Percentiles rank a stretch among this genome's conserved stretches.
Evolutionary conservation across 192 early-diverging fungal species (phyloP).

Genomic region (Geranomyces michiganensis): DNA sequence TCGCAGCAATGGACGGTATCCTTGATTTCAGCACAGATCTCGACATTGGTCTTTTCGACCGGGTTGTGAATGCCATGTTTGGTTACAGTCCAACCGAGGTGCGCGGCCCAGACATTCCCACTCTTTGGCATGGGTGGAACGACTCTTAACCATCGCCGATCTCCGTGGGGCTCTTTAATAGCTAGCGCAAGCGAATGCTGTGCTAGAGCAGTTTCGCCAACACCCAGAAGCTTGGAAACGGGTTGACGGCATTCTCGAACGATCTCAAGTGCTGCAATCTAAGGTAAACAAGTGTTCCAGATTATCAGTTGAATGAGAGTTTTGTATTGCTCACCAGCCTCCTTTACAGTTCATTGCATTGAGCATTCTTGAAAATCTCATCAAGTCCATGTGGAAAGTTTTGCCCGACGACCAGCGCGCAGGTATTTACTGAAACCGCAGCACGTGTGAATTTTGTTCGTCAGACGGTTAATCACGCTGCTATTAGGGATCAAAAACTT

Average conservation of each 20-base stretch:
- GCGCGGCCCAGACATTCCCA: slow-evolving; percentile 4
- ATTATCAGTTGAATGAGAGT: too few relatives aligned
- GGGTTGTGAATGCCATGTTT: slow-evolving; percentile 84
- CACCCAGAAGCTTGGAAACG: slow-evolving; percentile 95
- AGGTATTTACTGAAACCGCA: slow-evolving; percentile 53
- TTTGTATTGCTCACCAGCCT: neutral
- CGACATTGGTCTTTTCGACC: slow-evolving; percentile 85
- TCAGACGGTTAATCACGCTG: neutral
- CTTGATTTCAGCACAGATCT: slow-evolving; percentile 90
- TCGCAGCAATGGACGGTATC: slow-evolving; percentile 58
- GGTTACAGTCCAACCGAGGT: slow-evolving; percentile 73
- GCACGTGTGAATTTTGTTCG: neutral
- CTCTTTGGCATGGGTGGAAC: neutral
- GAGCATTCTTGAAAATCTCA: slow-evolving; percentile 89
- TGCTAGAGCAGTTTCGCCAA: slow-evolving; percentile 92
- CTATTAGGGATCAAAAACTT: slow-evolving; percentile 89
- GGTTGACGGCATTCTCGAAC: slow-evolving; percentile 90
- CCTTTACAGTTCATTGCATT: slow-evolving; percentile 84
- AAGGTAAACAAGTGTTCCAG: slow-evolving; percentile 70
- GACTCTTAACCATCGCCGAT: neutral
- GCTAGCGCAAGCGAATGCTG: slow-evolving; percentile 84
- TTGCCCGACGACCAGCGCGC: slow-evolving; percentile 80
- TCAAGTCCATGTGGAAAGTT: slow-evolving; percentile 98
- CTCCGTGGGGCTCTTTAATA: slow-evolving; percentile 32
- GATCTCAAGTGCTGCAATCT: slow-evolving; percentile 73